A percentile compares a stretch with the other conserved stretches of the same genome.
These are phyloP conservation scores for Epichloe typhina DNA, from an alignment of 2,329 filamentous ascomycete species.

Conservation along the genomic window DNA sequence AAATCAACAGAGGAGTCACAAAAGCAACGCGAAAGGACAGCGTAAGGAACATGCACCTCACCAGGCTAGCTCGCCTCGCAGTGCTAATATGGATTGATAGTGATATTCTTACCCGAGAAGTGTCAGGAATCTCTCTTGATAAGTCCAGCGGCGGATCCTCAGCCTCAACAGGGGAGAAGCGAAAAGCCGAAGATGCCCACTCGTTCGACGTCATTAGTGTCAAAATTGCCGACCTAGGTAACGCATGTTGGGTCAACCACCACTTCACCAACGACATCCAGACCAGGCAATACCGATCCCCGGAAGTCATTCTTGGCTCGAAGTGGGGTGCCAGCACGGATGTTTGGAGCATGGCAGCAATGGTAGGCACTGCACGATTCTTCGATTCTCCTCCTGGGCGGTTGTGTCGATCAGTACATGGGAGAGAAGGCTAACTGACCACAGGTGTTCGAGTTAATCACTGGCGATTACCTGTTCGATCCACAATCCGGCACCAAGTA, in stretches of 20 bases:
- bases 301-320: constrained; percentile 88
- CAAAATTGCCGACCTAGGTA: constrained; percentile 96
- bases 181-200: constrained; percentile 43
- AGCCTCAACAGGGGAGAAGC: constrained; percentile 47
- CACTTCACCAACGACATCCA: constrained; percentile 99
- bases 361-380: constrained; percentile 49
- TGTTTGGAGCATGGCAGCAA: constrained; percentile 98
- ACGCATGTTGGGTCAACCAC: constrained; percentile 97
- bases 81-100: constrained; percentile 28
- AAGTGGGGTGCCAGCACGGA: constrained; percentile 99
- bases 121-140: constrained; percentile 88
- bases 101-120: constrained; percentile 80
- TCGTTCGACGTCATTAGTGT: constrained; percentile 75
- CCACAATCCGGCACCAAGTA: constrained; percentile 98
- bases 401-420: background rate
- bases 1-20: constrained; percentile 51
- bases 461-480: constrained; percentile 95
- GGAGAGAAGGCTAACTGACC: background rate
- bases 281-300: constrained; percentile 90
- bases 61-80: background rate
- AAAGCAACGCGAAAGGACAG: constrained; percentile 81
- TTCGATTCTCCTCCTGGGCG: background rate
- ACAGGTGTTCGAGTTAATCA: constrained; percentile 93
- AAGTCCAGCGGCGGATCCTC: constrained; percentile 44
- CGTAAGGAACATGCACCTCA: constrained; percentile 43